A percentile compares a stretch with the other conserved stretches of the same genome.
phyloP scores from a whole-genome alignment of 2,329 filamentous ascomycete species.

The Alternaria infectoria region DNA sequence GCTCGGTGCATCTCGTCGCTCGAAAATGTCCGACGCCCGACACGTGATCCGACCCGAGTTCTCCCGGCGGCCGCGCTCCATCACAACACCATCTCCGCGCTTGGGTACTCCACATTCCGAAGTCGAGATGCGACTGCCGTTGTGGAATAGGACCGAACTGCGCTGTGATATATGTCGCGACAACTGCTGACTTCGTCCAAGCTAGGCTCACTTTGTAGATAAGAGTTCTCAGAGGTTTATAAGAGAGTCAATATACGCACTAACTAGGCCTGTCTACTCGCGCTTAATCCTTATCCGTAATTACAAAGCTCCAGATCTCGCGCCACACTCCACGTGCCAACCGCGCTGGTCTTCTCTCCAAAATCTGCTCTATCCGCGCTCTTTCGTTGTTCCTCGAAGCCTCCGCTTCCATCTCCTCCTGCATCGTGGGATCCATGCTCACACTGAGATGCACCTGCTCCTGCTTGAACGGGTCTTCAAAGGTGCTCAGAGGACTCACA shows the following conservation, averaged over 20 bases:
- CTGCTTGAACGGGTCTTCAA: slow-evolving; percentile 5
- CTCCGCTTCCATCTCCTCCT: slow-evolving; percentile 20
- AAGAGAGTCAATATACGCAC: background rate
- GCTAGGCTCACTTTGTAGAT: no score
- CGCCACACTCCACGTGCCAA: slow-evolving; percentile 19
- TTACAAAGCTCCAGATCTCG: slow-evolving; percentile 33
- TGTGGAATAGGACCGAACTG: background rate
- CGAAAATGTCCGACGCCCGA: background rate
- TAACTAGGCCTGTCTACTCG: background rate
- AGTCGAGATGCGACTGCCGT: background rate
- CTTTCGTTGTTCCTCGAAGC: slow-evolving; percentile 16
- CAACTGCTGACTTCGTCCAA: background rate
- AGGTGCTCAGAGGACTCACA: background rate
- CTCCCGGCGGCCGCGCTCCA: slow-evolving; percentile 11
- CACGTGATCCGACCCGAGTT: background rate
- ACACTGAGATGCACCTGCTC: background rate
- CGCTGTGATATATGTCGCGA: background rate
- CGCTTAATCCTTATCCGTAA: slow-evolving; percentile 18
- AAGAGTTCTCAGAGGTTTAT: no score
- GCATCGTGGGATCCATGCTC: slow-evolving; percentile 10
- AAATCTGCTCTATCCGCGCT: slow-evolving; percentile 13
- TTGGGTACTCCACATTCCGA: background rate
- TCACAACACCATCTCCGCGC: background rate
- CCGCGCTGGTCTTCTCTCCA: slow-evolving; percentile 18
- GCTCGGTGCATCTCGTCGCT: background rate